These are phyloP conservation scores for Fusarium sacchari DNA, from an alignment of 2,329 filamentous ascomycete genomes.

Conservation along the genomic window DNA sequence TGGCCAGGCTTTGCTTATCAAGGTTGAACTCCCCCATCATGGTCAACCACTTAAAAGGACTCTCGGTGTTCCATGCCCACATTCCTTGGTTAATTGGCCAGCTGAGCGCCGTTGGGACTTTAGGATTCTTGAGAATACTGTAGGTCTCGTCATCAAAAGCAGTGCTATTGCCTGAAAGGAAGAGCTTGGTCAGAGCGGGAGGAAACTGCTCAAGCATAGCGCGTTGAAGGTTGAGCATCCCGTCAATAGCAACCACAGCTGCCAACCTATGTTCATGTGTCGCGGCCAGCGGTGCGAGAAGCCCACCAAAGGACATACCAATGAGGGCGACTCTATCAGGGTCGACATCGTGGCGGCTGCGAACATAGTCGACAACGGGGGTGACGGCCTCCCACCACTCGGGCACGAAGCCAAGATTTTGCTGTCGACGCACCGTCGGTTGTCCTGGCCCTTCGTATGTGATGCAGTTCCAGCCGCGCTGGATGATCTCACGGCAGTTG, in stretches of 20 bases:
- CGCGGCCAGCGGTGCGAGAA: slow-evolving; percentile 52
- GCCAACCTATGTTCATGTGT: slow-evolving; percentile 55
- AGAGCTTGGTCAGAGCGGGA: not conserved
- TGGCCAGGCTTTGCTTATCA: slow-evolving; percentile 17
- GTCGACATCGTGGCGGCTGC: slow-evolving; percentile 45
- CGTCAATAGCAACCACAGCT: slow-evolving; percentile 39
- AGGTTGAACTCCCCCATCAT: slow-evolving; percentile 5
- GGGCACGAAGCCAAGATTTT: slow-evolving; percentile 55
- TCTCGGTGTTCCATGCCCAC: slow-evolving; percentile 4
- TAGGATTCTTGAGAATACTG: not conserved
- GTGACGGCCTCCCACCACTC: slow-evolving; percentile 55
- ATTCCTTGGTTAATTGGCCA: not conserved
- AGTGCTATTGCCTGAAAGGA: not conserved
- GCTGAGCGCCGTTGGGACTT: not conserved
- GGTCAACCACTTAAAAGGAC: not conserved
- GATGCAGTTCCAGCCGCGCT: slow-evolving; percentile 55
- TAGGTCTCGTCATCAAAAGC: not conserved
- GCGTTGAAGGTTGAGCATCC: not conserved
- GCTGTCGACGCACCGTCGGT: slow-evolving; percentile 51
- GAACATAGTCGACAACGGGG: slow-evolving; percentile 53
- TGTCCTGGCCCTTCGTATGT: slow-evolving; percentile 60
- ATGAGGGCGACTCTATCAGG: slow-evolving; percentile 48
- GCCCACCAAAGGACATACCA: slow-evolving; percentile 56
- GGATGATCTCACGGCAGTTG: slow-evolving; percentile 47
- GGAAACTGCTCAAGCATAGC: not conserved